Conservation (phyloP, 192 early-diverging fungal species). For the Dispira simplex region DNA sequence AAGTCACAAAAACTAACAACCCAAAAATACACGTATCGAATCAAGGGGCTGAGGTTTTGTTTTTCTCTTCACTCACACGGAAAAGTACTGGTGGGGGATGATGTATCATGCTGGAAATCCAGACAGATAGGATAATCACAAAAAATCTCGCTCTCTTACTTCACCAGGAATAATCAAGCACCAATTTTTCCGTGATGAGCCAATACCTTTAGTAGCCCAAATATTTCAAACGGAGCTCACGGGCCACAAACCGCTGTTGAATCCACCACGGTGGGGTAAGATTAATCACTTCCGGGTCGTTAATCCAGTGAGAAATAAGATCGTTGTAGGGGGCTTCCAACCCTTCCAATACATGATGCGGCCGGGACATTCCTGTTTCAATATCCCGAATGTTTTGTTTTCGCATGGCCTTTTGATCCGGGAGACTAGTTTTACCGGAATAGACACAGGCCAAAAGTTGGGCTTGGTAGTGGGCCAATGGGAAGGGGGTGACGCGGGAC, state of each 20-base stretch:
- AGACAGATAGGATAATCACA: no score
- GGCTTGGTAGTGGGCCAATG: conserved; percentile 30
- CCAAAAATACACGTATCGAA: no score
- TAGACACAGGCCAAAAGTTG: conserved; percentile 19
- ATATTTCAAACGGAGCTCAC: conserved; percentile 12
- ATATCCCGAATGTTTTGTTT: conserved; percentile 2
- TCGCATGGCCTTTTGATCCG: conserved; percentile 13
- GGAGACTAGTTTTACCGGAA: conserved; percentile 10
- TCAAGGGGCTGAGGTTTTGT: no score
- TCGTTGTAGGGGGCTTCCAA: conserved; percentile 19
- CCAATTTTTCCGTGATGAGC: no score
- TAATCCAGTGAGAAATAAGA: conserved; percentile 17
- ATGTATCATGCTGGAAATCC: no score
- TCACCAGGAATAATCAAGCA: no score
- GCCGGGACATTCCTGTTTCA: not conserved
- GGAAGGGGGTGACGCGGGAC: conserved; percentile 30
- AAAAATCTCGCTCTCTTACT: no score
- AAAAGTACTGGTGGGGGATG: no score
- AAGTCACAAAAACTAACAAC: no score
- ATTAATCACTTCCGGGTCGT: conserved; percentile 11
- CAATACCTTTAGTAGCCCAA: conserved; percentile 17
- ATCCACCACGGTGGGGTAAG: conserved; percentile 15
- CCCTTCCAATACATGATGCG: conserved; percentile 12
- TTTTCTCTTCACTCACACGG: no score
- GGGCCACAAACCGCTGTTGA: conserved; percentile 9